A percentile compares a stretch with the other conserved stretches of the same genome.
phyloP scores from a whole-genome alignment of 768 basidiomycete species.

The Cubamyces lactineus region DNA sequence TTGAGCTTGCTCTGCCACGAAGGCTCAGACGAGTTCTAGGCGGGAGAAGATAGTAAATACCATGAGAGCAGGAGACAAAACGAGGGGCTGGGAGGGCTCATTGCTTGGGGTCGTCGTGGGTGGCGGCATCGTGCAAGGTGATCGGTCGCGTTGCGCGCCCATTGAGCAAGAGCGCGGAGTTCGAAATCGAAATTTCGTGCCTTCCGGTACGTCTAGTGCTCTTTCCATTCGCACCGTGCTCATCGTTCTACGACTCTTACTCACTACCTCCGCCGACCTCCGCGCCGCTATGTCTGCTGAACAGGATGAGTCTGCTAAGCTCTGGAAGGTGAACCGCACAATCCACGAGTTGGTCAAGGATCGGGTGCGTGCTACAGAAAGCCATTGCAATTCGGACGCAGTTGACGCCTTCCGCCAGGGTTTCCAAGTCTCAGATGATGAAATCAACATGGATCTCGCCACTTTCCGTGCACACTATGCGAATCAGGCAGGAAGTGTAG shows the following conservation, averaged over 20 bases:
- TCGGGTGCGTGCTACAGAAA: constrained; percentile 59
- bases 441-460: constrained; percentile 85
- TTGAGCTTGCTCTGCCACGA: constrained; percentile 68
- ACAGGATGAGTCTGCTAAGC: constrained; percentile 76
- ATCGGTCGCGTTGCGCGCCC: constrained; percentile 15
- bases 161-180: constrained; percentile 49
- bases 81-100: constrained; percentile 24
- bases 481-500: constrained; percentile 72
- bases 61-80: constrained; percentile 37
- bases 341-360: constrained; percentile 96
- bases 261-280: constrained; percentile 56
- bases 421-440: constrained; percentile 92
- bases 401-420: constrained; percentile 59
- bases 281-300: constrained; percentile 22
- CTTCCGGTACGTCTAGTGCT: neutral
- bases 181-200: constrained; percentile 43
- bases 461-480: constrained; percentile 78
- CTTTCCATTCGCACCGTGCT: neutral
- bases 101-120: constrained; percentile 21
- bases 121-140: constrained; percentile 21
- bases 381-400: constrained; percentile 16
- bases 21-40: constrained; percentile 1
- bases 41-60: constrained; percentile 23
- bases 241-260: neutral
- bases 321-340: constrained; percentile 96